A percentile compares a stretch with the other conserved stretches of the same genome.
phyloP scores from a whole-genome alignment of 345 rosid genomes.

The Zanthoxylum bungeanum region DNA sequence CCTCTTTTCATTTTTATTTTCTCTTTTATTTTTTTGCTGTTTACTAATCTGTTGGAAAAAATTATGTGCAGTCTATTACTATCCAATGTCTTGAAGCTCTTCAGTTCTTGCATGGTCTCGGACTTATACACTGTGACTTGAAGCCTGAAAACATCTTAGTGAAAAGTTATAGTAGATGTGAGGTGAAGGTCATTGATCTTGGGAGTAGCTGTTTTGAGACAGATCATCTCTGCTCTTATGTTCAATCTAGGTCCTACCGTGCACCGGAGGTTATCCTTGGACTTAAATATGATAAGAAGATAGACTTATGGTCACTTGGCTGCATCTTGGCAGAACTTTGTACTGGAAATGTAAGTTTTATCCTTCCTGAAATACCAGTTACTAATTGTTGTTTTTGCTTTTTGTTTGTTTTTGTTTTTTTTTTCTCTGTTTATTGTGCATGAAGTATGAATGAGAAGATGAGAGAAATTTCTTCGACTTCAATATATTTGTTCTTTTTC shows the following conservation, averaged over 20 bases:
- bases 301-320: constrained; percentile 99
- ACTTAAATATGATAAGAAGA: constrained; percentile 91
- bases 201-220: constrained; percentile 99
- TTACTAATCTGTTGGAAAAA: constrained; percentile 28
- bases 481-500: neutral
- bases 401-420: too few species aligned
- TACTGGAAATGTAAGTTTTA: constrained; percentile 90
- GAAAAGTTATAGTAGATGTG: constrained; percentile 97
- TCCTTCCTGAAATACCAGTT: constrained; percentile 1
- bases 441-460: neutral
- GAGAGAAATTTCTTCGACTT: neutral
- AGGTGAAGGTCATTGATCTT: constrained; percentile 98
- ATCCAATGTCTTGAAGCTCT: constrained; percentile 97
- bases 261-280: constrained; percentile 99
- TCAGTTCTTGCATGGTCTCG: constrained; percentile 90
- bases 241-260: constrained; percentile 95
- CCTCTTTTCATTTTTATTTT: neutral
- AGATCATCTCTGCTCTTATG: constrained; percentile 96
- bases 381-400: too few species aligned
- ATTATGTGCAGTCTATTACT: constrained; percentile 81
- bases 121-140: constrained; percentile 95
- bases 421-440: neutral
- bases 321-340: constrained; percentile 98
- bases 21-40: constrained; percentile 7
- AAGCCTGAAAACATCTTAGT: constrained; percentile 97